These are phyloP conservation scores for Fusarium nygamai DNA, from an alignment of 2,329 filamentous ascomycete species.

Conservation along the genomic window DNA sequence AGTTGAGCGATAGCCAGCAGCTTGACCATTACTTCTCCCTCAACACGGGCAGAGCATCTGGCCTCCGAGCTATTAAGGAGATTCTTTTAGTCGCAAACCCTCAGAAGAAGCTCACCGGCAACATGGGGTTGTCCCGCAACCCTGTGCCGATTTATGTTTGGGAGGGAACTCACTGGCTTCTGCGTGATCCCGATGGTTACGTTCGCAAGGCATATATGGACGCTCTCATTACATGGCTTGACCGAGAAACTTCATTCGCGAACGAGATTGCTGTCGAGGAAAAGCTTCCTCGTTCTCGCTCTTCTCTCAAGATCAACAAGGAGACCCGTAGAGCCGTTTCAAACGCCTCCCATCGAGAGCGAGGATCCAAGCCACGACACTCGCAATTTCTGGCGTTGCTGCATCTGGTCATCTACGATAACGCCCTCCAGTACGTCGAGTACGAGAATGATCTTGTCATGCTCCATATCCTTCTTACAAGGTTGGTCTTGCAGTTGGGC, in stretches of 20 bases:
- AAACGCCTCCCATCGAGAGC: slow-evolving; percentile 71
- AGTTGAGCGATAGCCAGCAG: slow-evolving; percentile 56
- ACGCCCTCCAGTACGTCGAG: slow-evolving; percentile 77
- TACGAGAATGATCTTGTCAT: slow-evolving; percentile 80
- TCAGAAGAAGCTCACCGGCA: slow-evolving; percentile 66
- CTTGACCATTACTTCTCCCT: slow-evolving; percentile 65
- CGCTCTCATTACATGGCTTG: slow-evolving; percentile 84
- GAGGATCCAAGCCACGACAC: slow-evolving; percentile 58
- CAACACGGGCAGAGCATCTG: slow-evolving; percentile 67
- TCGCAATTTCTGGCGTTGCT: slow-evolving; percentile 84
- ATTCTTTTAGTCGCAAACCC: slow-evolving; percentile 85
- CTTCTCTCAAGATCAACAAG: slow-evolving; percentile 53
- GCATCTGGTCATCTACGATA: slow-evolving; percentile 90
- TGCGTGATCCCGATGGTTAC: slow-evolving; percentile 79
- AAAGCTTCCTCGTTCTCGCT: slow-evolving; percentile 56
- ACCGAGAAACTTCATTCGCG: slow-evolving; percentile 75
- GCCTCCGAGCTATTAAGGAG: slow-evolving; percentile 81
- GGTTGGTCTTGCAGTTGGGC: slow-evolving; percentile 79
- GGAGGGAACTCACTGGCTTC: slow-evolving; percentile 96
- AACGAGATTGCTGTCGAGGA: slow-evolving; percentile 73
- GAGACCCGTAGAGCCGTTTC: slow-evolving; percentile 73
- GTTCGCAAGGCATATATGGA: slow-evolving; percentile 89
- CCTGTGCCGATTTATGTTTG: slow-evolving; percentile 83
- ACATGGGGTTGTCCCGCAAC: slow-evolving; percentile 74
- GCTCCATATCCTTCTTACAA: slow-evolving; percentile 79